phyloP scores from a whole-genome alignment of 805 yeast genomes.

The Sungouiozyma intestinalis region DNA sequence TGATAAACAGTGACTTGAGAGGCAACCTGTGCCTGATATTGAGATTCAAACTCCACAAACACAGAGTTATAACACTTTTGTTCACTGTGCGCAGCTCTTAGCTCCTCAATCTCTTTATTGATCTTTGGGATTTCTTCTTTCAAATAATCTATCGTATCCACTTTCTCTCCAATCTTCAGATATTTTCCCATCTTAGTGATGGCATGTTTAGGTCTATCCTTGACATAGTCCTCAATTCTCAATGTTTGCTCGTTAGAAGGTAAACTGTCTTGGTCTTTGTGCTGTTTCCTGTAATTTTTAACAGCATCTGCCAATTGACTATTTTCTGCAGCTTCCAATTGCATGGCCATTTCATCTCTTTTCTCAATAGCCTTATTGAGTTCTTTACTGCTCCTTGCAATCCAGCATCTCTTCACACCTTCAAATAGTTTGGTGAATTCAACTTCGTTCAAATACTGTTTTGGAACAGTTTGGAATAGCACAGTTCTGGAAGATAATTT shows the following conservation, averaged over 20 bases:
- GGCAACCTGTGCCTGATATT: slow-evolving; percentile 66
- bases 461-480: slow-evolving; percentile 75
- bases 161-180: slow-evolving; percentile 42
- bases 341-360: slow-evolving; percentile 49
- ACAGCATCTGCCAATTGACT: slow-evolving; percentile 49
- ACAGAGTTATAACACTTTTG: slow-evolving; percentile 65
- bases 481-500: slow-evolving; percentile 72
- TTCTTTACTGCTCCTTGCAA: slow-evolving; percentile 51
- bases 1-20: slow-evolving; percentile 54
- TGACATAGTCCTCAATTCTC: slow-evolving; percentile 44
- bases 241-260: not conserved
- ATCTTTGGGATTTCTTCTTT: slow-evolving; percentile 46
- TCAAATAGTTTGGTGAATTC: slow-evolving; percentile 67
- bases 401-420: slow-evolving; percentile 76
- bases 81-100: slow-evolving; percentile 42
- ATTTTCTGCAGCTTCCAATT: slow-evolving; percentile 60
- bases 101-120: slow-evolving; percentile 43
- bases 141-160: slow-evolving; percentile 51
- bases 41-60: slow-evolving; percentile 69
- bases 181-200: slow-evolving; percentile 14
- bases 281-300: slow-evolving; percentile 44
- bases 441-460: slow-evolving; percentile 56
- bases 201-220: slow-evolving; percentile 56
- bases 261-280: not conserved
- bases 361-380: slow-evolving; percentile 46